phyloP scores from a whole-genome alignment of 2,329 filamentous ascomycete genomes.

The Hyphodiscus sp. region DNA sequence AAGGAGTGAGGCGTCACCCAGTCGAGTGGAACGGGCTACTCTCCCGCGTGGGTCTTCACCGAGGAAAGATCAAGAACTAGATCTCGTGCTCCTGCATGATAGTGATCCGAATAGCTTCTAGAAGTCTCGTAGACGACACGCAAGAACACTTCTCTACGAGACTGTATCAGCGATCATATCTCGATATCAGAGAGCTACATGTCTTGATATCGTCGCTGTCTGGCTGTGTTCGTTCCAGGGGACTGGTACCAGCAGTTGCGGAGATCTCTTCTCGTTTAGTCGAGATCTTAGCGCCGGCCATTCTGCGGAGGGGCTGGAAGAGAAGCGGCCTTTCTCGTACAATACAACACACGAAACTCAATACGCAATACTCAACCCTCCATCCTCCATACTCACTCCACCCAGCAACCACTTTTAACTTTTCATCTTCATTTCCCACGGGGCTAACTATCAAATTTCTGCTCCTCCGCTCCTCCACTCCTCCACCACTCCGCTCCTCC shows the following conservation, averaged over 20 bases:
- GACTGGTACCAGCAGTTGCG: neutral
- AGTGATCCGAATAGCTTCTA: no score
- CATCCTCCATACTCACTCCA: no score
- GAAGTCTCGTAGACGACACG: neutral
- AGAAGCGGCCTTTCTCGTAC: no score
- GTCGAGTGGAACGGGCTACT: neutral
- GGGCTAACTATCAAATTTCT: neutral
- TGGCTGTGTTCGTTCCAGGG: neutral
- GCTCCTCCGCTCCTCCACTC: neutral
- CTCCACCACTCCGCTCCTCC: no score
- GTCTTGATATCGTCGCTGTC: no score
- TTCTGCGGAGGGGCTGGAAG: neutral
- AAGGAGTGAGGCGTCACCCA: neutral
- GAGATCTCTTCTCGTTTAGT: neutral
- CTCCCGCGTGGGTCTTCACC: neutral
- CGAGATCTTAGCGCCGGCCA: neutral
- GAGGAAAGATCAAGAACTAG: neutral
- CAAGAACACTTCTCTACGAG: neutral
- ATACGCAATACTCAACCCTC: no score
- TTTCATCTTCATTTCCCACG: no score
- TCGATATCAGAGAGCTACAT: no score
- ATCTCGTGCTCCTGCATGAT: no score
- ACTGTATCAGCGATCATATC: no score
- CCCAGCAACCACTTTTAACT: no score
- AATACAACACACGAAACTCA: no score